Evolutionary conservation across 805 yeast species (phyloP).

Genomic region (Wickerhamomyces canadensis): DNA sequence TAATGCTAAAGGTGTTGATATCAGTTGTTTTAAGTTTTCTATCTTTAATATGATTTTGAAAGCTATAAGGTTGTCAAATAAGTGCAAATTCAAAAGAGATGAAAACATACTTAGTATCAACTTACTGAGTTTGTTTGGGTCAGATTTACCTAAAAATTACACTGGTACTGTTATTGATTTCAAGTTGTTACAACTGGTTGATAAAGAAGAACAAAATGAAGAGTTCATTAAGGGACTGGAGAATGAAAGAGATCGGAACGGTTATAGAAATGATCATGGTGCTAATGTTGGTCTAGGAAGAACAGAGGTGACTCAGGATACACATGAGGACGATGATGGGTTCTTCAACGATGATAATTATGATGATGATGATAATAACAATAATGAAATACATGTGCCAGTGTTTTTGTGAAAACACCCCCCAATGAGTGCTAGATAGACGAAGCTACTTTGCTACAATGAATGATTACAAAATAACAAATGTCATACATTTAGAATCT

Average conservation of each 20-base stretch:
- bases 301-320: slow-evolving; percentile 39
- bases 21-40: slow-evolving; percentile 46
- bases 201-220: slow-evolving; percentile 5
- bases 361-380: slow-evolving; percentile 10
- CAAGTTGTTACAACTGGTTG: slow-evolving; percentile 25
- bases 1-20: slow-evolving; percentile 26
- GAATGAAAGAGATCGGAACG: not conserved
- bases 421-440: too few species aligned
- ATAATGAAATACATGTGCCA: slow-evolving; percentile 19
- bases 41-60: slow-evolving; percentile 42
- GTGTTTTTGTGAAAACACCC: slow-evolving; percentile 14
- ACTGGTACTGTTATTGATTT: slow-evolving; percentile 38
- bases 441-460: not conserved
- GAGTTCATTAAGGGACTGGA: slow-evolving; percentile 1
- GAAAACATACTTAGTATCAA: slow-evolving; percentile 37
- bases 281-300: slow-evolving; percentile 8
- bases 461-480: not conserved
- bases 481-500: not conserved
- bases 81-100: slow-evolving; percentile 53
- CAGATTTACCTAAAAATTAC: slow-evolving; percentile 29
- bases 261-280: not conserved
- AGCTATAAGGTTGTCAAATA: slow-evolving; percentile 44
- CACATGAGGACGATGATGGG: slow-evolving; percentile 41
- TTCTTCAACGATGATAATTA: slow-evolving; percentile 19
- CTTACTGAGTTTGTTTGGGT: slow-evolving; percentile 31